These are phyloP conservation scores for Globisporangium middletonii DNA, from an alignment of 352 stramenopile species.

Conservation along the genomic window DNA sequence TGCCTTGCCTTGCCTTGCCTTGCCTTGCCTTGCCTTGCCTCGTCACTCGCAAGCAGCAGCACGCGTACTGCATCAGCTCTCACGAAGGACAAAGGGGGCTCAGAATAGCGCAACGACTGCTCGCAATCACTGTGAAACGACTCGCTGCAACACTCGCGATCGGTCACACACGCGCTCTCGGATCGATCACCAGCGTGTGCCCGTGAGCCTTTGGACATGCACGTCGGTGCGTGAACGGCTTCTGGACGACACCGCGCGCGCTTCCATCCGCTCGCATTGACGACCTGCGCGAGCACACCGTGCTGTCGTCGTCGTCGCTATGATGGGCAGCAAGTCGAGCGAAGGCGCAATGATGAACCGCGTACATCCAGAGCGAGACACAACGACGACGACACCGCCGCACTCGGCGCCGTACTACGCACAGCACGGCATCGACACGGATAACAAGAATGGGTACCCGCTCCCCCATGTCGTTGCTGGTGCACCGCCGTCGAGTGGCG, in stretches of 20 bases:
- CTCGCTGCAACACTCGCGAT: too few species aligned
- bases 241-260: neutral
- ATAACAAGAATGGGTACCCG: neutral
- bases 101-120: too few species aligned
- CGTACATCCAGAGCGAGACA: constrained; percentile 12
- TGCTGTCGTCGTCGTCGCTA: neutral
- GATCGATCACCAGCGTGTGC: too few species aligned
- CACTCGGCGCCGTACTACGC: constrained; percentile 7
- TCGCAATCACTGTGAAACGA: too few species aligned
- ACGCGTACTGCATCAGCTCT: too few species aligned
- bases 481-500: neutral
- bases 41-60: too few species aligned
- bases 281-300: neutral
- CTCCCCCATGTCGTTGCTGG: neutral
- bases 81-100: too few species aligned
- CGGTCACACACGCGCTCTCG: too few species aligned
- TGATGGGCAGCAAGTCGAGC: constrained; percentile 4
- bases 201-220: too few species aligned
- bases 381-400: neutral
- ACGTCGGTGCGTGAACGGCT: neutral
- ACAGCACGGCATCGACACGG: neutral
- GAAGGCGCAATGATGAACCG: constrained; percentile 8
- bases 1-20: too few species aligned
- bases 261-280: neutral
- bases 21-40: too few species aligned